These are phyloP conservation scores for Oleoguttula mirabilis DNA, from an alignment of 495 filamentous ascomycete genomes.

Conservation along the genomic window DNA sequence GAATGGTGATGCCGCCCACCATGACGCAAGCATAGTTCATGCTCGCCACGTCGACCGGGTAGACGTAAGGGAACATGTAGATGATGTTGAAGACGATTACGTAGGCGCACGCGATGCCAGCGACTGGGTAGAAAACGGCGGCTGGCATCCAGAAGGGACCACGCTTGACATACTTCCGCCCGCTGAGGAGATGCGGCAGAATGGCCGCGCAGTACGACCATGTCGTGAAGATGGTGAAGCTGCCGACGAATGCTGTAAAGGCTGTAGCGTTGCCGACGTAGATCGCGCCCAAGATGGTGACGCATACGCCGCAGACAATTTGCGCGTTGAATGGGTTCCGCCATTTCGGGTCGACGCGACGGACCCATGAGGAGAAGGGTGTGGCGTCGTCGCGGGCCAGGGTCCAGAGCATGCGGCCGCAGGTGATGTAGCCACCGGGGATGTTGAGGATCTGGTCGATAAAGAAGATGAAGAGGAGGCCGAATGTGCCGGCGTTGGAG, in stretches of 20 bases:
- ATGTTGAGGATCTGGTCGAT: constrained; percentile 22
- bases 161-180: constrained; percentile 49
- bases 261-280: constrained; percentile 61
- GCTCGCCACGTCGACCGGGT: constrained; percentile 43
- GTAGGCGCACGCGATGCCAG: constrained; percentile 46
- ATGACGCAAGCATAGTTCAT: constrained; percentile 66
- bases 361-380: constrained; percentile 37
- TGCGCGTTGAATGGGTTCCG: constrained; percentile 60
- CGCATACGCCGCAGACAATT: constrained; percentile 45
- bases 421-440: constrained; percentile 32
- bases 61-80: constrained; percentile 37
- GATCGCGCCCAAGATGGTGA: constrained; percentile 58
- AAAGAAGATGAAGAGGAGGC: constrained; percentile 57
- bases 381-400: constrained; percentile 60
- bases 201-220: constrained; percentile 66
- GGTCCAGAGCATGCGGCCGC: constrained; percentile 68
- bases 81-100: constrained; percentile 58
- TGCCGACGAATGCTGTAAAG: constrained; percentile 62
- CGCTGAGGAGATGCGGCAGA: constrained; percentile 54
- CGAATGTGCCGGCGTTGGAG: constrained; percentile 44
- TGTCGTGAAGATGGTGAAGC: constrained; percentile 61
- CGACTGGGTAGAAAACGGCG: constrained; percentile 42
- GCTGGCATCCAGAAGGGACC: constrained; percentile 59
- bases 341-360: constrained; percentile 37
- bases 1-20: constrained; percentile 42